A percentile compares a stretch with the other conserved stretches of the same genome.
phyloP scores from a whole-genome alignment of 805 yeast species.

The Danielozyma ontarioensis region DNA sequence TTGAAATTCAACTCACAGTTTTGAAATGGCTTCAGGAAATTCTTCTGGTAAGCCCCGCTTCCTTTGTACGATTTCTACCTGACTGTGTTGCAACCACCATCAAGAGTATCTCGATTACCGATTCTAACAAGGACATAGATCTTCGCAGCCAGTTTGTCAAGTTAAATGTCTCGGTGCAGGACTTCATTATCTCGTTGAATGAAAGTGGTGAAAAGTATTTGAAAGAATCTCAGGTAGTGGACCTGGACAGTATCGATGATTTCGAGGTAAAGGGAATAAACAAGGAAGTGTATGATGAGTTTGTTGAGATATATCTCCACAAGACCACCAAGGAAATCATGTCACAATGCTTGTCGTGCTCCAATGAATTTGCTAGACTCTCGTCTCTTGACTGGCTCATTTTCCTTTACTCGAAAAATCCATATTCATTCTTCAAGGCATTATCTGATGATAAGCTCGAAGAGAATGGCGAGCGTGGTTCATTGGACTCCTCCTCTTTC shows the following conservation, averaged over 20 bases:
- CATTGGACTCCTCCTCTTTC: conserved; percentile 17
- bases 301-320: conserved; percentile 32
- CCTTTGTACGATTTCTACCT: conserved; percentile 70
- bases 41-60: conserved; percentile 66
- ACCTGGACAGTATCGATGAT: neutral
- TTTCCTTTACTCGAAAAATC: conserved; percentile 67
- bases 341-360: conserved; percentile 43
- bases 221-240: neutral
- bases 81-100: conserved; percentile 67
- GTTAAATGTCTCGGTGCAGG: conserved; percentile 29
- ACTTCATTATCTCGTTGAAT: conserved; percentile 26
- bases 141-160: conserved; percentile 30
- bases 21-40: conserved; percentile 78
- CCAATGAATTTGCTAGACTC: conserved; percentile 71
- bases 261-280: conserved; percentile 36
- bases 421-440: conserved; percentile 24
- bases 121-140: conserved; percentile 32
- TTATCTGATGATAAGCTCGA: conserved; percentile 19
- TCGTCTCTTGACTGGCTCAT: conserved; percentile 89
- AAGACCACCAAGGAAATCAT: conserved; percentile 68
- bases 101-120: conserved; percentile 31
- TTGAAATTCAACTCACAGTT: conserved; percentile 72
- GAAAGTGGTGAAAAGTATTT: conserved; percentile 9
- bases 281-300: conserved; percentile 35
- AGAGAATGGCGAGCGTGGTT: conserved; percentile 14